phyloP scores from a whole-genome alignment of 441 rosid genomes.

The Euphorbia schlechtendalii region DNA sequence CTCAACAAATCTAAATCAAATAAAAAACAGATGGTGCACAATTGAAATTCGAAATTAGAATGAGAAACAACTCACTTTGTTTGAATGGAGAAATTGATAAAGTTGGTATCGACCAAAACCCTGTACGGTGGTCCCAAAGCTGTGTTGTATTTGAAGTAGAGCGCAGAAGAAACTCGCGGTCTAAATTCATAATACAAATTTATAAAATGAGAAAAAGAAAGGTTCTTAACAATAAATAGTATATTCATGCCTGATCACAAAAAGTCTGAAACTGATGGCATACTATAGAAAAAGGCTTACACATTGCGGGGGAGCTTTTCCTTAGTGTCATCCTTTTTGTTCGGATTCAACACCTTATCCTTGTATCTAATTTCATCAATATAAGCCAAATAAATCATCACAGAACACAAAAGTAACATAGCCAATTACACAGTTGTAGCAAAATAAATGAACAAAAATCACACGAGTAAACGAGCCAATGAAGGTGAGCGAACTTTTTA shows the following conservation, averaged over 20 bases:
- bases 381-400: background rate
- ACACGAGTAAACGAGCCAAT: background rate
- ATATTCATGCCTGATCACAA: background rate
- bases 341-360: slow-evolving; percentile 76
- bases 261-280: too few species aligned
- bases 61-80: slow-evolving; percentile 51
- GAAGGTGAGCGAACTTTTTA: slow-evolving; percentile 36
- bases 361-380: slow-evolving; percentile 42
- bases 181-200: slow-evolving; percentile 24
- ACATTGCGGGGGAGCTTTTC: slow-evolving; percentile 74
- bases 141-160: slow-evolving; percentile 73
- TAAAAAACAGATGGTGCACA: background rate
- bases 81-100: slow-evolving; percentile 95
- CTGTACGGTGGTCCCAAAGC: slow-evolving; percentile 87
- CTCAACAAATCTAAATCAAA: background rate
- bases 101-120: slow-evolving; percentile 90
- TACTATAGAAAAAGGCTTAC: slow-evolving; percentile 54
- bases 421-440: background rate
- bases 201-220: background rate
- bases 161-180: slow-evolving; percentile 78
- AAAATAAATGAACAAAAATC: background rate
- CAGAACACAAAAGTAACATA: background rate
- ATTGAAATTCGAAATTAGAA: background rate
- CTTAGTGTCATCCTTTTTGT: slow-evolving; percentile 51
- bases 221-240: background rate